Percentiles rank a stretch among this genome's conserved stretches.
Conservation (phyloP, 106 monocot species). For the Apostasia shenzhenica region DNA sequence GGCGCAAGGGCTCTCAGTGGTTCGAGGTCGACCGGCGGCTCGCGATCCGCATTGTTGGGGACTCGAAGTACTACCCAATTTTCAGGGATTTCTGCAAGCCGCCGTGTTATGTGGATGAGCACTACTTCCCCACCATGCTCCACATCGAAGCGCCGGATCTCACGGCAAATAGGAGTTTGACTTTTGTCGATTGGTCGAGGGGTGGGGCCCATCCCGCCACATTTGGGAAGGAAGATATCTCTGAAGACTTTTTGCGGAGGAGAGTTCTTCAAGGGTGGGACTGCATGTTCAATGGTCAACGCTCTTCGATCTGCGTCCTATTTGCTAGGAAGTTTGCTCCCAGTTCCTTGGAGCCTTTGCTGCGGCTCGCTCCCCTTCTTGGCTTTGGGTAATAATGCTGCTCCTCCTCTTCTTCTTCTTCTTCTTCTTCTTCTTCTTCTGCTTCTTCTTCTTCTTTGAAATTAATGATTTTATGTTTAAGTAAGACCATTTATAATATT, state of each 20-base stretch:
- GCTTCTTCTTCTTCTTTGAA: too few species aligned
- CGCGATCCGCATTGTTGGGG: slow-evolving; percentile 33
- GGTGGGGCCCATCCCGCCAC: slow-evolving; percentile 57
- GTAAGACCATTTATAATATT: too few species aligned
- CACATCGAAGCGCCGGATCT: slow-evolving; percentile 29
- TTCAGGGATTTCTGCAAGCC: slow-evolving; percentile 48
- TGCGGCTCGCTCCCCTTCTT: slow-evolving; percentile 27
- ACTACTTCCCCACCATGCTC: slow-evolving; percentile 71
- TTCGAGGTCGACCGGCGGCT: slow-evolving; percentile 38
- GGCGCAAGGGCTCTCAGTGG: slow-evolving; percentile 82
- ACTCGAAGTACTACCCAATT: slow-evolving; percentile 40
- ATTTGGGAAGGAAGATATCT: slow-evolving; percentile 35
- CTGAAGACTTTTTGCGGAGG: slow-evolving; percentile 26
- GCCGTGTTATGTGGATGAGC: slow-evolving; percentile 67
- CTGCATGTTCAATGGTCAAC: slow-evolving; percentile 32
- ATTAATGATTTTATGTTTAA: too few species aligned
- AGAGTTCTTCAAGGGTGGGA: slow-evolving; percentile 12
- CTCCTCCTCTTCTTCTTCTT: too few species aligned
- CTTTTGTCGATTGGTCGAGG: slow-evolving; percentile 49
- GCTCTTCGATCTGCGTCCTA: slow-evolving; percentile 25
- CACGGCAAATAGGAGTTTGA: slow-evolving; percentile 37
- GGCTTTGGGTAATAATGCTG: slow-evolving; percentile 5
- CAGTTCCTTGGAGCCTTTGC: slow-evolving; percentile 33
- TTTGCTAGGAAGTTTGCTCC: slow-evolving; percentile 68
- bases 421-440: too few species aligned